Evolutionary conservation across 352 stramenopile species (phyloP).

Genomic region (Pythium angustatum): DNA sequence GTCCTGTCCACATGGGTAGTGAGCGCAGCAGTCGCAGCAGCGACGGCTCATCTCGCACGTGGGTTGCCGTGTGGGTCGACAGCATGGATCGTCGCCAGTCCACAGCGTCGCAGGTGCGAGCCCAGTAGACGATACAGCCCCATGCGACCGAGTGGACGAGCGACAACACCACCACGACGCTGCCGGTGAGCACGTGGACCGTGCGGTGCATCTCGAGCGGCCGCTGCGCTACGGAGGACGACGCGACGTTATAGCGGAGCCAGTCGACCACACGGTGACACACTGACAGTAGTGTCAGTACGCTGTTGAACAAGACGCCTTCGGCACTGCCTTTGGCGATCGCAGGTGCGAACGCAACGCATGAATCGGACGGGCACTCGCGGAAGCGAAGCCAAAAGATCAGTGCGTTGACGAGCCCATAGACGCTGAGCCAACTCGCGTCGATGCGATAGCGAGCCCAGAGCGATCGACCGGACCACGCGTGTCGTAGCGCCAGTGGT

Average conservation of each 20-base stretch:
- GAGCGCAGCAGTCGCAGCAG: conserved; percentile 11
- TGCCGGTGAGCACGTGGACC: conserved; percentile 41
- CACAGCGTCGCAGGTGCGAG: conserved; percentile 10
- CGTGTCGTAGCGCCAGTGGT: background rate
- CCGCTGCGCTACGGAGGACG: background rate
- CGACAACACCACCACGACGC: conserved; percentile 31
- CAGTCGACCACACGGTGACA: conserved; percentile 34
- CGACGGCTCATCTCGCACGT: conserved; percentile 25
- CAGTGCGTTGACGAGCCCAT: conserved; percentile 29
- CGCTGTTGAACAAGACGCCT: conserved; percentile 40
- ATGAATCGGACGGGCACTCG: conserved; percentile 33
- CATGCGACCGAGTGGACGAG: conserved; percentile 41
- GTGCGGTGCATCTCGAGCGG: conserved; percentile 39
- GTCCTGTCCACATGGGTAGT: conserved; percentile 47
- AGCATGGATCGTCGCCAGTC: conserved; percentile 35
- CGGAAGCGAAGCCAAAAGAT: conserved; percentile 31
- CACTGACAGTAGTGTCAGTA: conserved; percentile 35
- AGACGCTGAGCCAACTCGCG: conserved; percentile 32
- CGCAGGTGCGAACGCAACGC: conserved; percentile 24
- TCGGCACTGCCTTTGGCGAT: conserved; percentile 52
- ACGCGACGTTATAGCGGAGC: conserved; percentile 5
- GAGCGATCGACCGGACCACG: background rate
- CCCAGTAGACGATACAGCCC: conserved; percentile 29
- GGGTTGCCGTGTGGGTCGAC: conserved; percentile 2
- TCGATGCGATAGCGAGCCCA: conserved; percentile 27